Conservation (phyloP, 2,329 filamentous ascomycete species). For the Apiospora pterosperma region DNA sequence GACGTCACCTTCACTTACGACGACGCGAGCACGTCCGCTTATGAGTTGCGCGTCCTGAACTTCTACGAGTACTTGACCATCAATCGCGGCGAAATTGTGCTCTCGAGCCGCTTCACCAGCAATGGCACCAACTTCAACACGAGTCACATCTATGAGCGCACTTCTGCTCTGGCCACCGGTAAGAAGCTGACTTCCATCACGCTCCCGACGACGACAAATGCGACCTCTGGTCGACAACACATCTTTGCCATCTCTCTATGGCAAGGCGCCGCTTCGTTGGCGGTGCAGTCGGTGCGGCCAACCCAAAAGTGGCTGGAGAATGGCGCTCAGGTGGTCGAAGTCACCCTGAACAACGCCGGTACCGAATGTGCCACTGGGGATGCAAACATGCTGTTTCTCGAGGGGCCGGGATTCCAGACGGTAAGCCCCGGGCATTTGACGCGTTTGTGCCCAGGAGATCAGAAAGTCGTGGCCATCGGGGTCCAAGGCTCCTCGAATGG, state of each 20-base stretch:
- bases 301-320: conserved; percentile 33
- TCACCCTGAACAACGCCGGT: conserved; percentile 35
- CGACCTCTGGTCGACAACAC: conserved; percentile 33
- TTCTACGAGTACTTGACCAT: conserved; percentile 43
- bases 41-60: conserved; percentile 40
- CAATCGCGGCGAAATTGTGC: conserved; percentile 42
- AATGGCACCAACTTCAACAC: conserved; percentile 39
- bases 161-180: conserved; percentile 31
- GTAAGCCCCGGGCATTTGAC: conserved; percentile 33
- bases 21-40: conserved; percentile 35
- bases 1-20: conserved; percentile 39
- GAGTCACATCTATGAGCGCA: conserved; percentile 43
- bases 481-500: conserved; percentile 25
- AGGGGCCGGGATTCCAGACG: conserved; percentile 35
- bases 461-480: conserved; percentile 31
- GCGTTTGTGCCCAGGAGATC: conserved; percentile 36
- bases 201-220: conserved; percentile 34
- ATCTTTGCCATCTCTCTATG: conserved; percentile 34
- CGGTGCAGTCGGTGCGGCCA: conserved; percentile 33
- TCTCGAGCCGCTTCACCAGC: conserved; percentile 36
- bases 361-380: conserved; percentile 25
- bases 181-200: conserved; percentile 36
- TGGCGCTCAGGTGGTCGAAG: conserved; percentile 32
- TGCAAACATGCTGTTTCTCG: conserved; percentile 24
- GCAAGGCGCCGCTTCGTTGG: conserved; percentile 15